Evolutionary conservation across 495 filamentous ascomycete species (phyloP).

Genomic region (Penicillium tannophilum): DNA sequence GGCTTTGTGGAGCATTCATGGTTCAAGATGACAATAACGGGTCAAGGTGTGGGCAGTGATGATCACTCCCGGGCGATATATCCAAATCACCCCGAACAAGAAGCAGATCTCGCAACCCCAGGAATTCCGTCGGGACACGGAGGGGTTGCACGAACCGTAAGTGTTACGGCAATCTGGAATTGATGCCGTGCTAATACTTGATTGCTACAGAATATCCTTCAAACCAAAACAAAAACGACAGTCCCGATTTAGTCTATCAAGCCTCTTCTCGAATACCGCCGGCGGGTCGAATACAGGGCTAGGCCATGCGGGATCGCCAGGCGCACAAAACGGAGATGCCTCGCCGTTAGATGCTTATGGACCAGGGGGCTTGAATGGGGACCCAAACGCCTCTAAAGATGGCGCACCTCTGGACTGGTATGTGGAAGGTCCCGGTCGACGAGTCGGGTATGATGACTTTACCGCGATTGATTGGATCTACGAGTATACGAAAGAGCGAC

Average conservation of each 20-base stretch:
- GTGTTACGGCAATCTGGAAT: constrained; percentile 7
- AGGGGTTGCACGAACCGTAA: constrained; percentile 51
- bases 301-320: constrained; percentile 23
- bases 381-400: constrained; percentile 59
- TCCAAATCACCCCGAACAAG: constrained; percentile 18
- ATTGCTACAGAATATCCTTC: constrained; percentile 65
- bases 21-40: constrained; percentile 30
- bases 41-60: constrained; percentile 23
- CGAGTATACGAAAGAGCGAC: constrained; percentile 95
- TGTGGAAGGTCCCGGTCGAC: constrained; percentile 83
- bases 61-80: constrained; percentile 14
- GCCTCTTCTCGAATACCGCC: constrained; percentile 51
- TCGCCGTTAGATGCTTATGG: constrained; percentile 26
- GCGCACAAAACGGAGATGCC: constrained; percentile 33
- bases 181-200: constrained; percentile 16
- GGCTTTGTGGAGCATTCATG: constrained; percentile 21
- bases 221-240: constrained; percentile 77
- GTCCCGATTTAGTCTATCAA: constrained; percentile 57
- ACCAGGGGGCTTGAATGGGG: constrained; percentile 38
- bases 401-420: constrained; percentile 79
- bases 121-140: constrained; percentile 35
- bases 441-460: constrained; percentile 93
- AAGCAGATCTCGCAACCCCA: constrained; percentile 16
- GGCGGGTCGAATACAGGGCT: constrained; percentile 29
- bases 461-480: constrained; percentile 99